Evolutionary conservation across 495 filamentous ascomycete genomes (phyloP), one percentile per base, ranked within the genome.

Genomic region (Pseudomonodictys pantanalensis): DNA sequence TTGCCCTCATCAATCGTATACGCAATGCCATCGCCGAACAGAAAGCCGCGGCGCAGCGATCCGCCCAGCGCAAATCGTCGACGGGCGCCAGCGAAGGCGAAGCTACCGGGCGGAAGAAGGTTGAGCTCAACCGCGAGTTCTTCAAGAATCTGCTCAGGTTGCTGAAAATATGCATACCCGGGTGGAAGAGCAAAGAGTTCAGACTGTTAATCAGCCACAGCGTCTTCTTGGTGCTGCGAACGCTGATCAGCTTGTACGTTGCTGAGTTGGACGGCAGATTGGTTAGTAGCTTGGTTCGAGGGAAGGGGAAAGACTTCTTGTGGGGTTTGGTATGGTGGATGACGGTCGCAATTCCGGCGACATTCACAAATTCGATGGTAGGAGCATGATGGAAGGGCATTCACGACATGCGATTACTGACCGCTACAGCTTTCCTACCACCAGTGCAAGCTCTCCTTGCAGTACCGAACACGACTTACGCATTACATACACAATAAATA

Each of bases 301-400:
- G 93, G 6, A 92, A 86, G 65, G 93, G 93, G 18, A 91, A 81
- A 73, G 90, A 95, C 52, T 98, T 98, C 65, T 76, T 97, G 66
- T 83, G 83, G 44, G 87, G 90, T 9, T 82, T 98, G 62, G 83
- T 95, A 3, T 97, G 92, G 91, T 98, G 93, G 93, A 98, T 98
- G 93, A 74, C 90, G 62, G 92, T 98, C 65, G 91, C 93, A 41
- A 79, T 98, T n/a, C 93, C 93, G 3, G 95, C 93, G 17, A 97
- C 95, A 0, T 98, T 97, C 65, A 98, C 93, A 23, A 98, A 98
- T 73, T 97, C 93, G 1, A 97, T 97, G 95, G 89, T 95, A 71
- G 70, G 86, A 75, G 5, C 64, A 18, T 55, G 29, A 45, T 12
- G 33, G 17, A 45, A 39, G n/a, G 44, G 29, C 30, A 11, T 25